phyloP scores from a whole-genome alignment of 768 basidiomycete species.

The Lactarius tabidus region DNA sequence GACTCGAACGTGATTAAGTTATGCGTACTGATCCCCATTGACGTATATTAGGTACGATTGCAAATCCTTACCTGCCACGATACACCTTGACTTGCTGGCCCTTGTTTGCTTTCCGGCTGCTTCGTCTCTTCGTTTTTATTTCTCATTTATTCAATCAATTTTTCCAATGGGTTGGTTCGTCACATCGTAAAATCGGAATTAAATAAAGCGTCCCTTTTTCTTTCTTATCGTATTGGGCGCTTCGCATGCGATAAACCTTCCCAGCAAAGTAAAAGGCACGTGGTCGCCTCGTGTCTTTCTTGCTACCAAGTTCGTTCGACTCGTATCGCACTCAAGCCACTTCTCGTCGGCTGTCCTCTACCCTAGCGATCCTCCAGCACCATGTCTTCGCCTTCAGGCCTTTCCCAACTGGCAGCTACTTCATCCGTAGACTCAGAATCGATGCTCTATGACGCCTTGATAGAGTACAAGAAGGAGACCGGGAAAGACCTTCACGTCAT shows the following conservation, averaged over 20 bases:
- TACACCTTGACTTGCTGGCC: too few species aligned
- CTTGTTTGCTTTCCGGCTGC: too few species aligned
- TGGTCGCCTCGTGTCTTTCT: background rate
- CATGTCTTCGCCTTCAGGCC: background rate
- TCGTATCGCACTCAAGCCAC: background rate
- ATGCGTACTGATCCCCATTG: background rate
- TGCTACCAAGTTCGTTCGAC: background rate
- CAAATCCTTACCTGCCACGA: background rate
- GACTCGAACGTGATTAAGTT: background rate
- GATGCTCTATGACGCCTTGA: background rate
- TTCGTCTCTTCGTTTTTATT: too few species aligned
- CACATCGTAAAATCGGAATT: too few species aligned
- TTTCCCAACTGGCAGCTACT: background rate
- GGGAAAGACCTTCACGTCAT: background rate
- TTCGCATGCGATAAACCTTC: too few species aligned
- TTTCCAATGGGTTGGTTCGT: too few species aligned
- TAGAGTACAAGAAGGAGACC: background rate
- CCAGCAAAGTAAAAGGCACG: background rate
- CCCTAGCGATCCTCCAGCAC: background rate
- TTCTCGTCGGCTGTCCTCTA: too few species aligned
- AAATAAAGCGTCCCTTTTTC: too few species aligned
- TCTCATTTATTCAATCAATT: too few species aligned
- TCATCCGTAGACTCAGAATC: background rate
- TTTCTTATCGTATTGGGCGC: too few species aligned
- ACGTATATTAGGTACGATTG: too few species aligned